phyloP scores from a whole-genome alignment of 2,329 filamentous ascomycete species.

The Ophiostoma populinum region DNA sequence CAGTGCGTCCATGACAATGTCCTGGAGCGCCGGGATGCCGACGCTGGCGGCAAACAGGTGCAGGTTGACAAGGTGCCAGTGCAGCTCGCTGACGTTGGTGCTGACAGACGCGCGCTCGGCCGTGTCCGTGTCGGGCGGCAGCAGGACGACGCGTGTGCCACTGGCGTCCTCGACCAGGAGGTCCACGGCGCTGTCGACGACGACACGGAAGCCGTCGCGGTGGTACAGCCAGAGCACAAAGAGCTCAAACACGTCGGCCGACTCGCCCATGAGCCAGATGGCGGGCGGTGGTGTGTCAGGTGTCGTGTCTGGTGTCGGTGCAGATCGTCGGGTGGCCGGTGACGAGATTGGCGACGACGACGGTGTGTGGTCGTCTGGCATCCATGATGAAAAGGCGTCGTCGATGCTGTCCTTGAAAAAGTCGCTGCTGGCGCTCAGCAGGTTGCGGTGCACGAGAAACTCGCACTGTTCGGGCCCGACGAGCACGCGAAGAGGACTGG shows the following conservation, averaged over 20 bases:
- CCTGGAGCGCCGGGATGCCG: constrained; percentile 32
- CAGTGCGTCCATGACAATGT: constrained; percentile 38
- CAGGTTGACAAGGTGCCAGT: constrained; percentile 38
- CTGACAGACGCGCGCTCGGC: constrained; percentile 7
- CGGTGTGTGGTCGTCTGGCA: too few species aligned
- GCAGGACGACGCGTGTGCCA: background rate
- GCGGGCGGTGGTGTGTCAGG: too few species aligned
- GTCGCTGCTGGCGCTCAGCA: constrained; percentile 27
- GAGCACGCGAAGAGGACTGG: constrained; percentile 14
- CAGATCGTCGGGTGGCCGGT: too few species aligned
- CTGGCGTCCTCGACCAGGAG: constrained; percentile 12
- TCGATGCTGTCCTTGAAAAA: constrained; percentile 32
- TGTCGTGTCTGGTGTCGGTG: background rate
- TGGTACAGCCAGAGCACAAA: constrained; percentile 36
- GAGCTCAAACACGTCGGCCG: constrained; percentile 33
- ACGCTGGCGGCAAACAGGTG: constrained; percentile 39
- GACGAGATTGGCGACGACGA: constrained; percentile 4
- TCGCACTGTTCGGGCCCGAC: constrained; percentile 17
- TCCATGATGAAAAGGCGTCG: too few species aligned
- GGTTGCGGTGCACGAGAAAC: constrained; percentile 19
- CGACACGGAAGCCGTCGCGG: constrained; percentile 22
- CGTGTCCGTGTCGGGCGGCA: background rate
- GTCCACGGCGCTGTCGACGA: constrained; percentile 25
- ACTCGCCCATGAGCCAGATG: constrained; percentile 27
- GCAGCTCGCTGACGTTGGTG: constrained; percentile 21